Base-by-base conservation (phyloP, 768 basidiomycete species). In the Mycena floridula region DNA sequence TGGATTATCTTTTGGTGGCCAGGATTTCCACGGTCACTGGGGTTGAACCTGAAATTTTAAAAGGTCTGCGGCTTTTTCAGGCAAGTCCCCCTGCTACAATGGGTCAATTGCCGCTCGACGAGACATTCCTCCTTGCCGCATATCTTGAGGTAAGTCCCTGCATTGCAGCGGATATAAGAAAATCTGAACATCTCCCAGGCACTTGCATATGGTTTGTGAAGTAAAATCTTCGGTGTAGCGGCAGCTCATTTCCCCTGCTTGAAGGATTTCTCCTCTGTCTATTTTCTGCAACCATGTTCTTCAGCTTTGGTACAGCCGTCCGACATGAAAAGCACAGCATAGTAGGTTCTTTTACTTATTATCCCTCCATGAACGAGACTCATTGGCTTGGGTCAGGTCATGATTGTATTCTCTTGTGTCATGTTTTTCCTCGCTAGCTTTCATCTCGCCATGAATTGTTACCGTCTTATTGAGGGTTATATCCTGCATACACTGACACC, bases 351-450 rank as follows among this genome's bases (percentile, higher is more conserved):
- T 25, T 36, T 18, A 22, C 16, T 6, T 15, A 15, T 18, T 7
- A 25, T 5, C 18, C 20, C 23, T 13, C 22, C 6, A 11, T 16
- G 16, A 1, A 15, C 42, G 35, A 20, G 35, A 11, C 35, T 21
- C 1, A 21, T 20, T 32, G 15, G 7, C 18, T 39, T n/a, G n/a
- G n/a, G n/a, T n/a, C n/a, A 54, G 53, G 37, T 52, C 32, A 52
- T 54, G 49, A 45, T 52, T 30, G n/a, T n/a, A 3, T 30, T 40
- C 13, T 56, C 55, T 3, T 37, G 46, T 9, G 25, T 51, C 15
- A 54, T 56, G 53, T 56, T 56, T 43, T 36, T 45, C 11, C 25
- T 56, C 13, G 50, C 55, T 5, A 49, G 50, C 4, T 18, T 43
- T 21, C 55, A 56, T 45, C 27, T 56, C 9, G 50, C 46, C n/a